Conservation (phyloP, 1,284 basidiomycete genomes). For the Meripilus lineatus region DNA sequence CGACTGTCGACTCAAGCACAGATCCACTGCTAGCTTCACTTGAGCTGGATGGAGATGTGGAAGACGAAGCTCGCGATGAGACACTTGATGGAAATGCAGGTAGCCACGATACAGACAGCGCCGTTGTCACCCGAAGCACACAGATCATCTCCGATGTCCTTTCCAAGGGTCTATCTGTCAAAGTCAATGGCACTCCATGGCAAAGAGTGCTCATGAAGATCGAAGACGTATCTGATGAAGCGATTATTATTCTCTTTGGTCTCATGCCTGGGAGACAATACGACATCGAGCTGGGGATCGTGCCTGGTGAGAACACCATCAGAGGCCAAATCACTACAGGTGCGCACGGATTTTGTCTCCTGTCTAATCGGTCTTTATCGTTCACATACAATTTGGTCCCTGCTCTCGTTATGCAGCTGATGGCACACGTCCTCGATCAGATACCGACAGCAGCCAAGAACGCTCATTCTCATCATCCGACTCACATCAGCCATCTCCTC, state of each 20-base stretch:
- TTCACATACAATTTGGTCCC: neutral
- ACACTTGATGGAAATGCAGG: constrained; percentile 7
- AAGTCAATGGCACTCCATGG: constrained; percentile 73
- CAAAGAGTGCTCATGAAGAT: constrained; percentile 70
- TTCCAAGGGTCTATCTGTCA: constrained; percentile 67
- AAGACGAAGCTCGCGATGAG: constrained; percentile 35
- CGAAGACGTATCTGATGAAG: constrained; percentile 72
- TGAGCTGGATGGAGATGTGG: constrained; percentile 37
- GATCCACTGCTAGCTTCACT: constrained; percentile 41
- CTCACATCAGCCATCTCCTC: neutral
- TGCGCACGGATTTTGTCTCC: constrained; percentile 23
- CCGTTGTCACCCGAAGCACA: constrained; percentile 13
- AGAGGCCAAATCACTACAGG: constrained; percentile 63
- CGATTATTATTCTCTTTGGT: constrained; percentile 75
- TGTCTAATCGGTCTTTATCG: neutral
- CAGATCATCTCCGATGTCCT: constrained; percentile 63
- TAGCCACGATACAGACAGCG: neutral
- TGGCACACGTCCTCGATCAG: too few species aligned
- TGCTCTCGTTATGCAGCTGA: neutral
- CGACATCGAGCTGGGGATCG: constrained; percentile 70
- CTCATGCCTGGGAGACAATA: constrained; percentile 77
- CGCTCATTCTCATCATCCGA: neutral
- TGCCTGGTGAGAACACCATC: constrained; percentile 50
- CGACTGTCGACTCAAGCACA: constrained; percentile 26
- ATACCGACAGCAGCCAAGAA: constrained; percentile 11